Conservation (phyloP, 768 basidiomycete species). For the Rhodotorula paludigena region DNA sequence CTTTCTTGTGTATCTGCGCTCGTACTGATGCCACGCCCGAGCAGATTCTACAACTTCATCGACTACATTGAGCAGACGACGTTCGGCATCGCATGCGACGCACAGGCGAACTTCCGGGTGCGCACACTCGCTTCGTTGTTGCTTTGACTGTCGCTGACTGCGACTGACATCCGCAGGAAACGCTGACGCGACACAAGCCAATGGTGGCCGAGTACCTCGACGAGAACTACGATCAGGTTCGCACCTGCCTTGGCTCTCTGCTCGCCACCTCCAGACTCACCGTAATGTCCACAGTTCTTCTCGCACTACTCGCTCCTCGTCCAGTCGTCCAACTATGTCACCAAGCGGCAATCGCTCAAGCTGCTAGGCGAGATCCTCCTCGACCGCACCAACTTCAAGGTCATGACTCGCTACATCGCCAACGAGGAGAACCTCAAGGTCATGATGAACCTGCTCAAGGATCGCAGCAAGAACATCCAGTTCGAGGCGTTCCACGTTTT, state of each 20-base stretch:
- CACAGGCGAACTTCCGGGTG: constrained; percentile 86
- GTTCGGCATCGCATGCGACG: constrained; percentile 96
- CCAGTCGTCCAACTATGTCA: constrained; percentile 91
- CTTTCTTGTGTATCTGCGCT: constrained; percentile 2
- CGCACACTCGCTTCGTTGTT: not conserved
- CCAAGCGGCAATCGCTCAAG: constrained; percentile 98
- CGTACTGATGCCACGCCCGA: constrained; percentile 20
- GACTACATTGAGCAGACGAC: constrained; percentile 95
- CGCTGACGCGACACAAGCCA: constrained; percentile 88
- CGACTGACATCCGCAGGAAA: constrained; percentile 56
- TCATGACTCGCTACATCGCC: constrained; percentile 97
- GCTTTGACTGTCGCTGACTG: not conserved
- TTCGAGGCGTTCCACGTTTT: constrained; percentile 99
- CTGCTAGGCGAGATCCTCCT: constrained; percentile 95
- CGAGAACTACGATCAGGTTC: constrained; percentile 89
- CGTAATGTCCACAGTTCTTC: constrained; percentile 68
- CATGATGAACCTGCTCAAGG: constrained; percentile 98
- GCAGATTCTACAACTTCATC: constrained; percentile 91
- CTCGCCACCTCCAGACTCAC: not conserved
- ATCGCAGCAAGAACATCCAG: constrained; percentile 99
- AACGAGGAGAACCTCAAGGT: constrained; percentile 95
- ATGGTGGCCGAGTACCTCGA: constrained; percentile 98
- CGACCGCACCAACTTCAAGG: constrained; percentile 94
- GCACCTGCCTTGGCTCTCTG: constrained; percentile 41
- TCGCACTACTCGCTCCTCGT: constrained; percentile 87